Evolutionary conservation across 352 stramenopile genomes (phyloP).

Genomic region (Phytophthora podocarpi): DNA sequence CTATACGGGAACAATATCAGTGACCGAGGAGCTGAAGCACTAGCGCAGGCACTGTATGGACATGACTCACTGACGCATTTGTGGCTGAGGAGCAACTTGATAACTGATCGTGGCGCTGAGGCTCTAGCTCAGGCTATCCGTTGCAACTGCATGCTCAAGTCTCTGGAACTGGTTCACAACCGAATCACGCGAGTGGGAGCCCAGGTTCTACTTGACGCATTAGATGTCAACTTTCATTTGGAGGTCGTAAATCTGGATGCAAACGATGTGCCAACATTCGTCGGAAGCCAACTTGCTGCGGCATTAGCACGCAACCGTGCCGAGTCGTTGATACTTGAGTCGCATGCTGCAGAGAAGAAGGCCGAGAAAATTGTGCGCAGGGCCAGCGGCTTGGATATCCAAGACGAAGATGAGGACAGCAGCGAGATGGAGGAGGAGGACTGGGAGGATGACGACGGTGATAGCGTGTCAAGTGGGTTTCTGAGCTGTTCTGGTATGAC

Average conservation of each 20-base stretch:
- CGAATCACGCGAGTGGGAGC: slow-evolving; percentile 51
- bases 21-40: slow-evolving; percentile 55
- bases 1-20: slow-evolving; percentile 75
- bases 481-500: slow-evolving; percentile 58
- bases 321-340: slow-evolving; percentile 37
- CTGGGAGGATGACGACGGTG: slow-evolving; percentile 31
- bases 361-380: slow-evolving; percentile 44
- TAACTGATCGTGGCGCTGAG: slow-evolving; percentile 54
- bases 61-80: slow-evolving; percentile 72
- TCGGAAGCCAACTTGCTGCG: slow-evolving; percentile 52
- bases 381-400: slow-evolving; percentile 22
- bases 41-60: slow-evolving; percentile 74
- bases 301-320: slow-evolving; percentile 64
- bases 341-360: slow-evolving; percentile 54
- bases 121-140: slow-evolving; percentile 61
- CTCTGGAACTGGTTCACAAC: slow-evolving; percentile 68
- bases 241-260: slow-evolving; percentile 64
- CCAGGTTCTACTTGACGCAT: slow-evolving; percentile 54
- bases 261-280: slow-evolving; percentile 53
- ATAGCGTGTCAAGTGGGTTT: slow-evolving; percentile 59
- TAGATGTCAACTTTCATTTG: slow-evolving; percentile 71
- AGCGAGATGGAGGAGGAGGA: slow-evolving; percentile 21
- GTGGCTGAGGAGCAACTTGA: slow-evolving; percentile 63
- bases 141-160: slow-evolving; percentile 69
- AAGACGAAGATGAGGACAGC: slow-evolving; percentile 23